phyloP scores from a whole-genome alignment of 2,329 filamentous ascomycete genomes.

The Alternaria tenuissima region DNA sequence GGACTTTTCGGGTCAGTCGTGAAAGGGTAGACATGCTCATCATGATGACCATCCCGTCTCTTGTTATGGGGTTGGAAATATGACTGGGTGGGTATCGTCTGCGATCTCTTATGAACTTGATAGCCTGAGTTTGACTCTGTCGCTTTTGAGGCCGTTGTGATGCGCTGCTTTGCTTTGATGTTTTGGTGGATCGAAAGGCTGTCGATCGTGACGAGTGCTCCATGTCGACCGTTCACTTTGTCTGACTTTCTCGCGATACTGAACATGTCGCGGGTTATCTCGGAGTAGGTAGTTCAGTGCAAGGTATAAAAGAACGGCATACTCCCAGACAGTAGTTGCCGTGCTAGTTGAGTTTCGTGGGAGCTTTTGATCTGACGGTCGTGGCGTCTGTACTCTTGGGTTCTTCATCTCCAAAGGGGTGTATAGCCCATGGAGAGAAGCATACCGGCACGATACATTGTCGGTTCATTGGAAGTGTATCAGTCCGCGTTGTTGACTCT shows the following conservation, averaged over 20 bases:
- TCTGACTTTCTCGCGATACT: slow-evolving; percentile 6
- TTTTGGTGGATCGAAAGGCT: background rate
- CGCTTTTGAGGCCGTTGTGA: background rate
- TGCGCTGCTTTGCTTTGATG: background rate
- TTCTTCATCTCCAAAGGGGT: slow-evolving; percentile 7
- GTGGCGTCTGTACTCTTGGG: background rate
- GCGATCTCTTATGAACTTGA: background rate
- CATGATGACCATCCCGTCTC: background rate
- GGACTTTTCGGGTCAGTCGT: background rate
- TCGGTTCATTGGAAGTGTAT: background rate
- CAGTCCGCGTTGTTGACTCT: background rate
- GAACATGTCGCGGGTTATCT: slow-evolving; percentile 16
- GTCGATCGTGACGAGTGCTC: background rate
- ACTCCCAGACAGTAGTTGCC: slow-evolving; percentile 5
- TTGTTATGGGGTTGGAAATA: background rate
- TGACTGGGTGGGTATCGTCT: background rate
- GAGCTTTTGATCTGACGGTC: background rate
- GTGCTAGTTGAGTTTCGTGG: slow-evolving; percentile 12
- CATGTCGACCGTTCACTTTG: background rate
- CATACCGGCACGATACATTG: background rate
- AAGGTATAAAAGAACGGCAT: slow-evolving; percentile 15
- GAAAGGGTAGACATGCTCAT: background rate
- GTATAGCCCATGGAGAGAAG: background rate
- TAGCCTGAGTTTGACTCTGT: background rate
- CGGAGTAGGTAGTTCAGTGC: slow-evolving; percentile 19